phyloP scores from a whole-genome alignment of 306 rosid species.

The Pterocarpus santalinus region DNA sequence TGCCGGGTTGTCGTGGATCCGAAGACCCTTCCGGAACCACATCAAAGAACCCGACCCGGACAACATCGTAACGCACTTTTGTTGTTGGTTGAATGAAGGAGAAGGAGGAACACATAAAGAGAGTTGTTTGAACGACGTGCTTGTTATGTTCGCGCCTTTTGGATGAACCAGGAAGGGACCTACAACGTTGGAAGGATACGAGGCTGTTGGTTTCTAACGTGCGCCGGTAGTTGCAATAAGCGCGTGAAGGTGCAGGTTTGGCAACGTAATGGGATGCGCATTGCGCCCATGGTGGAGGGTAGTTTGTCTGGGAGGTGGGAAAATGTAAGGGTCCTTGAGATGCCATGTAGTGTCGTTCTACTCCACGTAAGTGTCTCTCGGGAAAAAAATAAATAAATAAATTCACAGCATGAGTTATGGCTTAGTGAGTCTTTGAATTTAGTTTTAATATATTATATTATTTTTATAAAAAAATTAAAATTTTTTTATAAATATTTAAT shows the following conservation, averaged over 20 bases:
- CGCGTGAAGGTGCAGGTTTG: background rate
- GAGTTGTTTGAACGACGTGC: too few relatives aligned
- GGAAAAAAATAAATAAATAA: too few relatives aligned
- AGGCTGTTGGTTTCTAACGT: slow-evolving; percentile 40
- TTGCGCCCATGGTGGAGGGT: slow-evolving; percentile 37
- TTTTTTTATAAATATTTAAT: too few relatives aligned
- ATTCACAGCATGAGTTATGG: too few relatives aligned
- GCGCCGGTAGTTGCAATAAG: slow-evolving; percentile 33
- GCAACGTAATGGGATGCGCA: background rate
- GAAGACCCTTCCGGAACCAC: slow-evolving; percentile 91
- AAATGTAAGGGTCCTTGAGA: slow-evolving; percentile 25
- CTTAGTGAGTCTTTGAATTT: too few relatives aligned
- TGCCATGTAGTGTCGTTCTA: slow-evolving; percentile 59
- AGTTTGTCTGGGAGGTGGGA: background rate
- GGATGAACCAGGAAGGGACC: background rate
- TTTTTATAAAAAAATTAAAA: too few relatives aligned
- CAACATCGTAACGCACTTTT: slow-evolving; percentile 40
- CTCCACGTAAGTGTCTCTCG: background rate
- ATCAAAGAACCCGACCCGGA: slow-evolving; percentile 70
- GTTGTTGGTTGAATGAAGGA: background rate
- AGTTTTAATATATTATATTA: too few relatives aligned
- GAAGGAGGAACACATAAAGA: background rate
- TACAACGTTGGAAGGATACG: too few relatives aligned
- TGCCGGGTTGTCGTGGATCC: slow-evolving; percentile 95
- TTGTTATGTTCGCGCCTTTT: slow-evolving; percentile 58